phyloP scores from a whole-genome alignment of 352 stramenopile species.

The Globisporangium acanthophoron region DNA sequence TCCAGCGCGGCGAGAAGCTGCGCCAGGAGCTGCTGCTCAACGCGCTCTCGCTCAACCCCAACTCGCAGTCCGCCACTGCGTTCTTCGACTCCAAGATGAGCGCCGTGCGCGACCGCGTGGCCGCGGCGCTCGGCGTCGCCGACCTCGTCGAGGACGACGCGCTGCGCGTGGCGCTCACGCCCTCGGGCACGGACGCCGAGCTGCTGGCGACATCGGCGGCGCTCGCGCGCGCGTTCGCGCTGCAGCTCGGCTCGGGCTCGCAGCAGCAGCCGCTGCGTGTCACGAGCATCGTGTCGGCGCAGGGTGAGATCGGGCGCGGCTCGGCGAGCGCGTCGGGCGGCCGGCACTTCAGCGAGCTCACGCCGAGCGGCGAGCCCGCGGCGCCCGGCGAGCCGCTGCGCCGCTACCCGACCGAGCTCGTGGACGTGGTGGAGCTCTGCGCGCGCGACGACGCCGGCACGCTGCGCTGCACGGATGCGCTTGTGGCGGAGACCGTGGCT shows the following conservation, averaged over 20 bases:
- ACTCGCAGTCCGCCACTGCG: conserved; percentile 55
- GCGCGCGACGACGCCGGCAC: conserved; percentile 48
- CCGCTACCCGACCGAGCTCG: conserved; percentile 50
- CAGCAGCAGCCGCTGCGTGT: conserved; percentile 27
- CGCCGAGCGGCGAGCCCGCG: conserved; percentile 54
- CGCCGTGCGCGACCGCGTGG: conserved; percentile 44
- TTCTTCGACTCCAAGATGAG: conserved; percentile 73
- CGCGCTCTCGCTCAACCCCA: conserved; percentile 78
- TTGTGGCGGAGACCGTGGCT: conserved; percentile 37
- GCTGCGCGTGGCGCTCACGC: conserved; percentile 64
- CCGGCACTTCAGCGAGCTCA: conserved; percentile 79
- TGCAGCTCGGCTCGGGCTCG: conserved; percentile 22
- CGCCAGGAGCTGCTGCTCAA: conserved; percentile 74
- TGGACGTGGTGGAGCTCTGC: conserved; percentile 60
- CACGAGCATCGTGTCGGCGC: conserved; percentile 78
- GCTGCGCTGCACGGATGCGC: conserved; percentile 43
- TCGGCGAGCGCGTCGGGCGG: conserved; percentile 70
- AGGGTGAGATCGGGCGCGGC: conserved; percentile 80
- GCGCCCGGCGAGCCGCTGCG: conserved; percentile 37
- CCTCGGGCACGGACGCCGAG: conserved; percentile 85
- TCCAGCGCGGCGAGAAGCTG: conserved; percentile 57
- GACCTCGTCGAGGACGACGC: conserved; percentile 46
- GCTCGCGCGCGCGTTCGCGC: conserved; percentile 45
- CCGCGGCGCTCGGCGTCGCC: conserved; percentile 42
- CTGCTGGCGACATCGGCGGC: conserved; percentile 70